Evolutionary conservation across 805 yeast genomes (phyloP).

Genomic region (Ogataea naganishii): DNA sequence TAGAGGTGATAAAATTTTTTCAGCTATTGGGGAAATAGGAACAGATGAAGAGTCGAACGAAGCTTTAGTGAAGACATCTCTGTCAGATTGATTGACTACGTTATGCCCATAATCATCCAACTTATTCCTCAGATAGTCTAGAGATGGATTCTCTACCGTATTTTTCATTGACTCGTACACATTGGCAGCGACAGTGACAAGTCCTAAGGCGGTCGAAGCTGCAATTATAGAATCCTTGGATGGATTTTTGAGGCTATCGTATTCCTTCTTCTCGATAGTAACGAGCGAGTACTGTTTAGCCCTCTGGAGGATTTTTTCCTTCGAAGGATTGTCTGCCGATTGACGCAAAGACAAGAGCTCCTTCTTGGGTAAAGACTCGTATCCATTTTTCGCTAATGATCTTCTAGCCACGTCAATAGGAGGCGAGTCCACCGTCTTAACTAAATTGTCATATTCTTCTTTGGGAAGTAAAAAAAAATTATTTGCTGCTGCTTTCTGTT

Average conservation of each 20-base stretch:
- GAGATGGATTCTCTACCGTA: constrained; percentile 16
- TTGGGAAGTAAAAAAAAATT: constrained; percentile 5
- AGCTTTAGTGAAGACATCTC: constrained; percentile 9
- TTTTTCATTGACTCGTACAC: constrained; percentile 16
- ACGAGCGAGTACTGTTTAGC: constrained; percentile 10
- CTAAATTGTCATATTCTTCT: constrained; percentile 1
- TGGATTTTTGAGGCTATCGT: constrained; percentile 2
- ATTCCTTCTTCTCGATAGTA: constrained; percentile 2
- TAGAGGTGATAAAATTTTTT: too few relatives aligned
- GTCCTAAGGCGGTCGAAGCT: constrained; percentile 24
- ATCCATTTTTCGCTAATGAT: neutral
- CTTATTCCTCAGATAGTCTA: constrained; percentile 16
- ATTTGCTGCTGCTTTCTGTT: constrained; percentile 7
- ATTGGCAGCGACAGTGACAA: constrained; percentile 24
- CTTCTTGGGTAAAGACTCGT: constrained; percentile 4
- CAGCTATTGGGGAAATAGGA: too few relatives aligned
- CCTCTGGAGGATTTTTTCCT: constrained; percentile 14
- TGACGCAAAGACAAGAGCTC: constrained; percentile 10
- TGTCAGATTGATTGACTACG: constrained; percentile 14
- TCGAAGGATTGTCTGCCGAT: constrained; percentile 17
- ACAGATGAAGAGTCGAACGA: constrained; percentile 1
- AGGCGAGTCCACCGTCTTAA: constrained; percentile 4
- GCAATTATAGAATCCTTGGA: constrained; percentile 9
- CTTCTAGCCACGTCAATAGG: constrained; percentile 4
- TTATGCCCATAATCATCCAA: constrained; percentile 17